Percentiles rank a stretch among this genome's conserved stretches.
phyloP scores from a whole-genome alignment of 176 grass and related monocot genomes.

The Ampelocalamus luodianensis region DNA sequence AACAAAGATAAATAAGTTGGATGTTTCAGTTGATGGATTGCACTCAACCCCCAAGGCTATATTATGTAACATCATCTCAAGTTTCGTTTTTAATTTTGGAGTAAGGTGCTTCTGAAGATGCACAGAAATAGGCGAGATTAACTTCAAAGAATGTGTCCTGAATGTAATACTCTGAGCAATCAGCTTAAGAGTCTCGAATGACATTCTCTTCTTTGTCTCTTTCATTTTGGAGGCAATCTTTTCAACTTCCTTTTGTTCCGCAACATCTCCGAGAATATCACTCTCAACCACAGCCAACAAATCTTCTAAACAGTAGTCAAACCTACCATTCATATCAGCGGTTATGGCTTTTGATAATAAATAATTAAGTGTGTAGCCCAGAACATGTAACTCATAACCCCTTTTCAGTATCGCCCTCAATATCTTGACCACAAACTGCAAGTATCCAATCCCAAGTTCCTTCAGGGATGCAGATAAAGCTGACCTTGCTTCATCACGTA shows the following conservation, averaged over 20 bases:
- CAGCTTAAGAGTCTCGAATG: constrained; percentile 83
- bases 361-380: constrained; percentile 90
- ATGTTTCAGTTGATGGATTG: constrained; percentile 76
- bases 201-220: constrained; percentile 94
- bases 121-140: constrained; percentile 70
- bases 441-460: constrained; percentile 90
- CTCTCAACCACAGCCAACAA: constrained; percentile 73
- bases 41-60: constrained; percentile 85
- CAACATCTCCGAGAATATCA: constrained; percentile 92
- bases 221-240: constrained; percentile 98
- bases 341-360: constrained; percentile 72
- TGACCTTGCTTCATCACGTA: constrained; percentile 87
- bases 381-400: constrained; percentile 92
- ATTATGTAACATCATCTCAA: constrained; percentile 77
- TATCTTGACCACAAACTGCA: constrained; percentile 86
- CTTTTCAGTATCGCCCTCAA: constrained; percentile 89
- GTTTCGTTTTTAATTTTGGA: constrained; percentile 71
- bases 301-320: constrained; percentile 92
- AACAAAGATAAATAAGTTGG: constrained; percentile 75
- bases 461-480: constrained; percentile 83
- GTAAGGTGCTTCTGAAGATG: constrained; percentile 73
- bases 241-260: constrained; percentile 94
- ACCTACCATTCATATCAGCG: constrained; percentile 55
- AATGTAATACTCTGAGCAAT: constrained; percentile 80
- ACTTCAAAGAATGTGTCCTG: constrained; percentile 71